Percentiles rank a stretch among this genome's conserved stretches.
phyloP scores from a whole-genome alignment of 164 flowering plant genomes.

The Piper longum region DNA sequence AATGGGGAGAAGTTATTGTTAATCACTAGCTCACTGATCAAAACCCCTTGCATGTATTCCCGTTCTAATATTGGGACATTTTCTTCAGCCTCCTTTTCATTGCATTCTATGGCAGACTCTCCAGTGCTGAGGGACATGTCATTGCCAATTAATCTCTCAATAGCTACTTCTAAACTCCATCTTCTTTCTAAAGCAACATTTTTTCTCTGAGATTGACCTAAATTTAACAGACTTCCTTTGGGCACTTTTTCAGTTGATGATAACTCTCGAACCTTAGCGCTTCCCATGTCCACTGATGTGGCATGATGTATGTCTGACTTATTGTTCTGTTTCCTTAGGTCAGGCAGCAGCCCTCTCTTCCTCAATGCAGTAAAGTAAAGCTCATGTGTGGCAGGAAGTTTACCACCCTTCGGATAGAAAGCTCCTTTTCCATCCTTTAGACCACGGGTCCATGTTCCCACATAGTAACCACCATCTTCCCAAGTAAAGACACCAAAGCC shows the following conservation, averaged over 20 bases:
- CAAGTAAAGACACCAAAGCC: conserved; percentile 90
- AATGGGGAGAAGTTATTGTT: conserved; percentile 39
- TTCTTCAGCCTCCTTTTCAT: conserved; percentile 24
- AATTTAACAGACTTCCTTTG: conserved; percentile 42
- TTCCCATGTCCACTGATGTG: conserved; percentile 52
- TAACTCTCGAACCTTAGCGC: conserved; percentile 34
- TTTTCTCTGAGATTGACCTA: conserved; percentile 41
- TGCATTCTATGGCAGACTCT: conserved; percentile 29
- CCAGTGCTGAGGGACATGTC: conserved; percentile 28
- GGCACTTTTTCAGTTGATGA: conserved; percentile 43
- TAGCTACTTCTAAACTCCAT: conserved; percentile 90
- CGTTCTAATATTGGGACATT: conserved; percentile 66
- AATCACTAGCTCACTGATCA: conserved; percentile 82
- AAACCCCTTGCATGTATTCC: conserved; percentile 93
- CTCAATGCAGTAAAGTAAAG: conserved; percentile 64
- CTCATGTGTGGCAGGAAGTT: conserved; percentile 56
- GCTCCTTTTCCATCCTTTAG: conserved; percentile 96
- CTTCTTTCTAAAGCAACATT: conserved; percentile 75
- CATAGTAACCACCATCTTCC: conserved; percentile 83
- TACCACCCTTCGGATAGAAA: conserved; percentile 72
- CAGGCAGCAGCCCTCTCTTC: conserved; percentile 77
- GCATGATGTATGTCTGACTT: conserved; percentile 48
- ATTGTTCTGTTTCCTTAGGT: conserved; percentile 45
- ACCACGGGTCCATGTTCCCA: conserved; percentile 92
- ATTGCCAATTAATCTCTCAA: conserved; percentile 72